Base-by-base conservation (phyloP, 768 basidiomycete species). In the Lactarius tabidus region DNA sequence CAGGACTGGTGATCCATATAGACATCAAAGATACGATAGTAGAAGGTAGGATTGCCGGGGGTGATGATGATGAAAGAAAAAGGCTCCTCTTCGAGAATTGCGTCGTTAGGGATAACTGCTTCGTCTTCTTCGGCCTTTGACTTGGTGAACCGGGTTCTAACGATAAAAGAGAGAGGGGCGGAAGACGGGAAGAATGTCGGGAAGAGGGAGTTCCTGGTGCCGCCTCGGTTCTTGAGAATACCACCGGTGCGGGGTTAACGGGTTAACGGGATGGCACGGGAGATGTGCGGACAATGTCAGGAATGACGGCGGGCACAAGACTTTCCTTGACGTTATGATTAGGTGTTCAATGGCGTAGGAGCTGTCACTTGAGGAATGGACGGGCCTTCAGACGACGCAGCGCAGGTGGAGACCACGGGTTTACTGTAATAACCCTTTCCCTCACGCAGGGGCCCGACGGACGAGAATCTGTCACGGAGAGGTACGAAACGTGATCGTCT, bases 21-120 rank as follows among this genome's bases (percentile, higher is more conserved):
- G 45, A 62, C 38, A 58, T 57, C 36, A 58, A 62, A 54, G 48
- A 58, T 14, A 52, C 55, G 35, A 10, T 14, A 26, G 56, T 38
- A 41, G 39, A 53, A 57, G 12, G 57, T 55, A 58, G 53, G 48
- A 36, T 28, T 35, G 53, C 45, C 43, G 31, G 3, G 23, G 35
- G 45, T 43, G 17, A 51, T 43, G 48, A 55, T 74, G 73, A 61
- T 69, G 63, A 63, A 69, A 31, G 78, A 73, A 48, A 74, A 73
- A 51, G 63, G 67, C 76, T 35, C 70, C 81, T 82, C 76, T 87
- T 89, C 36, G 86, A 79, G 73, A 91, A 88, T 23, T 90, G 77
- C 20, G 89, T 75, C 57, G 85, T 84, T 62, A 90, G 75, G 3
- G 89, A 90, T 0, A 90, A 87, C 58, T 86, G 88, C 75, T 88